These are phyloP conservation scores for Ustilago sp. DNA, from an alignment of 1,284 basidiomycete species.

Conservation along the genomic window DNA sequence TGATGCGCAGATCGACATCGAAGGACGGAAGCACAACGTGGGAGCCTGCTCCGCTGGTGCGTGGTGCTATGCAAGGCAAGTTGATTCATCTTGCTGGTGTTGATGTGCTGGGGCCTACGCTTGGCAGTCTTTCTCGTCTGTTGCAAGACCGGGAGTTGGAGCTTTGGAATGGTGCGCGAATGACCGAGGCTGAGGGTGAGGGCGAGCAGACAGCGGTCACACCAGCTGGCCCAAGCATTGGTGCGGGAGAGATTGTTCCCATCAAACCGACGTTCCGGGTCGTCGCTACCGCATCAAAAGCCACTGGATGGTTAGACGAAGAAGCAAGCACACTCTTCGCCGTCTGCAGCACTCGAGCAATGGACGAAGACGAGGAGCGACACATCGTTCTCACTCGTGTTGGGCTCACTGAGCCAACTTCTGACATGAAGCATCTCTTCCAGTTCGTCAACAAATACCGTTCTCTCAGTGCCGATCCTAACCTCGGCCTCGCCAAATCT, in stretches of 20 bases:
- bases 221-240: conserved; percentile 5
- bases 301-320: conserved; percentile 69
- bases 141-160: conserved; percentile 67
- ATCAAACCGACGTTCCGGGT: conserved; percentile 65
- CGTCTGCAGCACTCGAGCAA: conserved; percentile 66
- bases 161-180: conserved; percentile 65
- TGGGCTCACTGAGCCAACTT: conserved; percentile 22
- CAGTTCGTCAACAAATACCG: conserved; percentile 68
- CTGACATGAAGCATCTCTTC: conserved; percentile 55
- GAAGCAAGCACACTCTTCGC: conserved; percentile 67
- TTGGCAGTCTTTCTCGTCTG: conserved; percentile 63
- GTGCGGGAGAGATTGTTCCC: conserved; percentile 36
- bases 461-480: conserved; percentile 56
- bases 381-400: conserved; percentile 53
- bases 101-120: conserved; percentile 69
- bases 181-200: conserved; percentile 27
- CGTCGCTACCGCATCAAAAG: conserved; percentile 65
- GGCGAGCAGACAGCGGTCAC: not conserved
- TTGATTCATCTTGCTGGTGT: conserved; percentile 70
- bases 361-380: conserved; percentile 68
- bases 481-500: conserved; percentile 65
- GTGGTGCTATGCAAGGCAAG: conserved; percentile 67
- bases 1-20: conserved; percentile 66
- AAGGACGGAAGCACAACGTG: conserved; percentile 66
- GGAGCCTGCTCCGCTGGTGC: conserved; percentile 64